A percentile compares a stretch with the other conserved stretches of the same genome.
Conservation (phyloP, 345 rosid species). For the Turritis glabra region DNA sequence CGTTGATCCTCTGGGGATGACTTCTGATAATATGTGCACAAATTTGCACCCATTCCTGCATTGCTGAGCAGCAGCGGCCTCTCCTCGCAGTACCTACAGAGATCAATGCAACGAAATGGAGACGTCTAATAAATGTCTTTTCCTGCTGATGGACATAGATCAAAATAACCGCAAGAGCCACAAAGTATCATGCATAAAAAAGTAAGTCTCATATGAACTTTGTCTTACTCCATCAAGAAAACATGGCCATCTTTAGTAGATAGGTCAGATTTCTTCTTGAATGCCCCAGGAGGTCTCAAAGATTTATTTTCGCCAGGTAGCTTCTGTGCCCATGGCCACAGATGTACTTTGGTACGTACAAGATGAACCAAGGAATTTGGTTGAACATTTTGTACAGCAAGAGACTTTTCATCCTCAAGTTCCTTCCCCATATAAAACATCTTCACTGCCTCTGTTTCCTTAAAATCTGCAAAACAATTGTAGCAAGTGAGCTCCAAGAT, state of each 20-base stretch:
- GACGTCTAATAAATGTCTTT: not conserved
- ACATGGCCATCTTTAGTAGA: conserved; percentile 96
- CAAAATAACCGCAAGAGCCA: conserved; percentile 6
- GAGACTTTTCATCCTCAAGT: conserved; percentile 82
- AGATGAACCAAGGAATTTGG: conserved; percentile 93
- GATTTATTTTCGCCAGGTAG: conserved; percentile 92
- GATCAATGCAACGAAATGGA: conserved; percentile 8
- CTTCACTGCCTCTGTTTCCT: conserved; percentile 81
- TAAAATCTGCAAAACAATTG: conserved; percentile 65
- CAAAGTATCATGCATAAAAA: conserved; percentile 8
- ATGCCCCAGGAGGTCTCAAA: conserved; percentile 95
- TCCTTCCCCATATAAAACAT: conserved; percentile 81
- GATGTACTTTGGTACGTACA: conserved; percentile 80
- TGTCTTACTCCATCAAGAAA: conserved; percentile 91
- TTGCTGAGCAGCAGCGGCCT: conserved; percentile 87
- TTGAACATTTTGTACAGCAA: conserved; percentile 77
- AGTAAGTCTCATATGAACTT: conserved; percentile 10
- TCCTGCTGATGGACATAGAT: conserved; percentile 13
- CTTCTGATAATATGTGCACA: conserved; percentile 92
- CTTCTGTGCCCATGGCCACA: conserved; percentile 84
- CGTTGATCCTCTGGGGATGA: conserved; percentile 72
- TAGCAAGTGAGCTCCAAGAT: conserved; percentile 24
- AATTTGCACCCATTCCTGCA: conserved; percentile 94
- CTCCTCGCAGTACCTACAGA: conserved; percentile 90
- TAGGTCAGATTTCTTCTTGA: conserved; percentile 98